Conservation (phyloP, 257 asterid genomes). For the Cruciata laevipes region DNA sequence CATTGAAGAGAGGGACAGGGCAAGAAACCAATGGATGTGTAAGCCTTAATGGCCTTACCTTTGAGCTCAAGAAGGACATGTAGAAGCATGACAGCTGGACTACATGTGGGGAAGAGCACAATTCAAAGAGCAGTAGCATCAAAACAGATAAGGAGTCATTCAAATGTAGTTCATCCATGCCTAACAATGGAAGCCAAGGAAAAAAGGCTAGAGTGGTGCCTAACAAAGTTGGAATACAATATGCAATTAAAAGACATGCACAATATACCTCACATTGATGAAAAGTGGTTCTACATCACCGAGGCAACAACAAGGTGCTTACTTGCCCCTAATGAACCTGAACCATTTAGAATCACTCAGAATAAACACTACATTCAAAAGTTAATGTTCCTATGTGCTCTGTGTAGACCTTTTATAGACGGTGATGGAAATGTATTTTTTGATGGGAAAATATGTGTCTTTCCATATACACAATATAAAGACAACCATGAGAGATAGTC, state of each 20-base stretch:
- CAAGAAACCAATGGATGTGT: background rate
- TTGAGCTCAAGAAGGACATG: background rate
- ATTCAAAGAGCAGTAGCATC: background rate
- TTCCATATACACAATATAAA: background rate
- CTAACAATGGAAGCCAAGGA: background rate
- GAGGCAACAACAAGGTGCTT: too few species aligned
- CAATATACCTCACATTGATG: background rate
- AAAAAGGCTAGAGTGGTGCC: background rate
- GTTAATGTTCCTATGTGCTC: too few species aligned
- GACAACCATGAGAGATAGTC: too few species aligned
- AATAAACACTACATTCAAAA: too few species aligned
- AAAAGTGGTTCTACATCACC: too few species aligned
- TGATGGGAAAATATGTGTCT: background rate
- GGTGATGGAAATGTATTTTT: background rate
- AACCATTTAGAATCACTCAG: too few species aligned
- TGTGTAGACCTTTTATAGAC: too few species aligned
- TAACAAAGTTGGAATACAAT: background rate
- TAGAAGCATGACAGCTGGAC: background rate
- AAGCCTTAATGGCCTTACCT: background rate
- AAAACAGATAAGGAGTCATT: too few species aligned
- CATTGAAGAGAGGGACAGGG: too few species aligned
- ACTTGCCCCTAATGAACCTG: too few species aligned
- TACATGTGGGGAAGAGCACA: background rate
- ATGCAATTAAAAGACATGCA: background rate
- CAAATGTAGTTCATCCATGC: background rate